A percentile compares a stretch with the other conserved stretches of the same genome.
Conservation (phyloP, 148 eudicot genomes). For the Nepenthes mirabilis region DNA sequence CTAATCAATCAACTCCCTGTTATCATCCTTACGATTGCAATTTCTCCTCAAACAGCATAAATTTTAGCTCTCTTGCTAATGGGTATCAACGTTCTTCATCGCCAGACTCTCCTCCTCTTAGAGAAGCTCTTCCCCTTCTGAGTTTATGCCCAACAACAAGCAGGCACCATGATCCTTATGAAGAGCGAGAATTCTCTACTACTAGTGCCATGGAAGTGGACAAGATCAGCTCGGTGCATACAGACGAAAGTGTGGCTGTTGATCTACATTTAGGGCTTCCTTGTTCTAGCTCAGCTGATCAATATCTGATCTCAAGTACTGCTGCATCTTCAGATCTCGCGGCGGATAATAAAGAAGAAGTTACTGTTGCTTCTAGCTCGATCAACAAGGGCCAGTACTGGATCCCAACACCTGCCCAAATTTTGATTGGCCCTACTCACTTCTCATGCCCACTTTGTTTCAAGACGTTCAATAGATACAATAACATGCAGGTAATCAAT, state of each 20-base stretch:
- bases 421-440: constrained; percentile 81
- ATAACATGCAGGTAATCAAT: constrained; percentile 73
- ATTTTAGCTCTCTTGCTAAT: too few relatives aligned
- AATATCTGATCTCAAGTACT: constrained; percentile 9
- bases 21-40: too few relatives aligned
- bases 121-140: constrained; percentile 48
- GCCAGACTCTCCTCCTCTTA: constrained; percentile 42
- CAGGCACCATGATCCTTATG: constrained; percentile 17
- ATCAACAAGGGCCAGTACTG: constrained; percentile 76
- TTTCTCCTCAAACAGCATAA: too few relatives aligned
- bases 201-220: too few relatives aligned
- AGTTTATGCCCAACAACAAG: constrained; percentile 15
- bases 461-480: constrained; percentile 90
- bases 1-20: too few relatives aligned
- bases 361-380: constrained; percentile 7
- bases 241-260: constrained; percentile 14
- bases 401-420: constrained; percentile 95
- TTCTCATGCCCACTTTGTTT: constrained; percentile 94
- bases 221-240: too few relatives aligned
- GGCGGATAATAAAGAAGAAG: constrained; percentile 7
- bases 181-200: constrained; percentile 5
- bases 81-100: constrained; percentile 2
- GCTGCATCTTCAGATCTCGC: background rate
- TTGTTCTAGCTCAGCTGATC: constrained; percentile 11
- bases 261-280: constrained; percentile 53